phyloP scores from a whole-genome alignment of 768 basidiomycete genomes.

The Cytidiella melzeri region DNA sequence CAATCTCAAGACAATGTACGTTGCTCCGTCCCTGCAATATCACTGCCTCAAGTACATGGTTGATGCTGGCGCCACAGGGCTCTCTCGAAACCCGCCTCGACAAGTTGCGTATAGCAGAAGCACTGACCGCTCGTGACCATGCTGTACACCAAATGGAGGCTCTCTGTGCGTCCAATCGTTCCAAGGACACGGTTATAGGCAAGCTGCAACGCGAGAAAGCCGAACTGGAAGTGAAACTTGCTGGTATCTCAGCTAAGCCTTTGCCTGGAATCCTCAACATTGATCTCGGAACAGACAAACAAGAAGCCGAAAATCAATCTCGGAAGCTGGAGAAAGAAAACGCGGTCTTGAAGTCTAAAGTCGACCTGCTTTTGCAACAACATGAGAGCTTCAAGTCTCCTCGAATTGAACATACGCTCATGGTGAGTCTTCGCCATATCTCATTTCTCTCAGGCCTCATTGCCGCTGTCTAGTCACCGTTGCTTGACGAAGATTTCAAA shows the following conservation, averaged over 20 bases:
- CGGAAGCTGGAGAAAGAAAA: not conserved
- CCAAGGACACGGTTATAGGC: conserved; percentile 49
- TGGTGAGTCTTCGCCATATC: not conserved
- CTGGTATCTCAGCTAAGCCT: not conserved
- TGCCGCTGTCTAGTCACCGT: not conserved
- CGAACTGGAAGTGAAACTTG: conserved; percentile 26
- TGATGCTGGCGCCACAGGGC: too few relatives aligned
- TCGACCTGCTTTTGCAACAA: not conserved
- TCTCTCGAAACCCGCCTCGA: conserved; percentile 2
- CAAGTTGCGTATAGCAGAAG: conserved; percentile 38
- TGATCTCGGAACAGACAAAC: not conserved
- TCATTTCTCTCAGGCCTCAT: not conserved
- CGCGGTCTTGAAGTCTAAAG: not conserved
- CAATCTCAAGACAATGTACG: too few relatives aligned
- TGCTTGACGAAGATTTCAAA: not conserved
- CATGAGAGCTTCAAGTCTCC: not conserved
- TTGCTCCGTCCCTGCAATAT: too few relatives aligned
- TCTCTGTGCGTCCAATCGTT: conserved; percentile 54
- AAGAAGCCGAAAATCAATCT: not conserved
- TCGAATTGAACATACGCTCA: not conserved
- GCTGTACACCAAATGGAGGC: conserved; percentile 52
- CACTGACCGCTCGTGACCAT: conserved; percentile 56
- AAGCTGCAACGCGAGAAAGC: conserved; percentile 34
- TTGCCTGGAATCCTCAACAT: not conserved
- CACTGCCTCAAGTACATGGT: too few relatives aligned